Evolutionary conservation across 2,329 filamentous ascomycete genomes (phyloP).

Genomic region (Alternaria angustiovoidea): DNA sequence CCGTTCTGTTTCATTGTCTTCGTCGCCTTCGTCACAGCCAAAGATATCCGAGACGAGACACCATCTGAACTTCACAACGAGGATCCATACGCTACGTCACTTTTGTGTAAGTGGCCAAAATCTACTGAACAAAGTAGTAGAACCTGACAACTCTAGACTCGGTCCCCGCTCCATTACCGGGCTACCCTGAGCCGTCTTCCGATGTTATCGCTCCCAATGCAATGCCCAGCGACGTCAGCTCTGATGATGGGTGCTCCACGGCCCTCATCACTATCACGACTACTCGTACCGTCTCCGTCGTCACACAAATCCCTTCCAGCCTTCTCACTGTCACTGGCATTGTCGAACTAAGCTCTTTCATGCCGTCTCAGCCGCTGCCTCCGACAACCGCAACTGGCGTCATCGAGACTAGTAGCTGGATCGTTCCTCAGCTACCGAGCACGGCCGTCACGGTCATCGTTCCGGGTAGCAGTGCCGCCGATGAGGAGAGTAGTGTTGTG

Average conservation of each 20-base stretch:
- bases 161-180: neutral
- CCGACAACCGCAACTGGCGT: neutral
- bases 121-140: neutral
- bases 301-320: constrained; percentile 3
- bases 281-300: constrained; percentile 4
- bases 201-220: neutral
- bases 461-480: neutral
- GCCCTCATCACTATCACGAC: neutral
- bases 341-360: neutral
- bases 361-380: neutral
- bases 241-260: neutral
- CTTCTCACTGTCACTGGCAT: neutral
- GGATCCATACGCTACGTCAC: constrained; percentile 30
- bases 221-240: neutral
- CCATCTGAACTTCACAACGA: constrained; percentile 29
- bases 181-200: neutral
- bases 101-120: constrained; percentile 31
- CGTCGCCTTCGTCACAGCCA: constrained; percentile 50
- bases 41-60: constrained; percentile 52
- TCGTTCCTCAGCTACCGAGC: neutral
- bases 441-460: neutral
- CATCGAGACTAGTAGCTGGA: neutral
- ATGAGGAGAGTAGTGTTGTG: neutral
- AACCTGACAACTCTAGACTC: neutral
- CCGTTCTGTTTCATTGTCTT: constrained; percentile 41